Conservation (phyloP, 345 rosid genomes). For the Cardamine chenopodiifolia region DNA sequence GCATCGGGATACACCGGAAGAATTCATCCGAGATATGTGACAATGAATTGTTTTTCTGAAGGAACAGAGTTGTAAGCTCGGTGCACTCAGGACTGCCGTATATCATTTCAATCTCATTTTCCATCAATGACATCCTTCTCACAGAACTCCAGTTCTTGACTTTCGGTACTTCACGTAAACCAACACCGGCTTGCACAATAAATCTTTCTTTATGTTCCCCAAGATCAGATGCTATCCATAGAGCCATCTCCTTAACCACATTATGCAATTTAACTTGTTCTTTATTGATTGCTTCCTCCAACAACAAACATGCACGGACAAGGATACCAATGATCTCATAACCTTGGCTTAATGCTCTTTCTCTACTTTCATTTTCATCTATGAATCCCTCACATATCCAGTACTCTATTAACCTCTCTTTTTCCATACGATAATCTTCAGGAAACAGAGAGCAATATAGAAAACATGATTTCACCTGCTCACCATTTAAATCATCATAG, state of each 20-base stretch:
- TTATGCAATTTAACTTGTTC: slow-evolving; percentile 46
- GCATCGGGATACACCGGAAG: slow-evolving; percentile 30
- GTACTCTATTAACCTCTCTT: slow-evolving; percentile 31
- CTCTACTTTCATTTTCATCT: neutral
- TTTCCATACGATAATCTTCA: slow-evolving; percentile 22
- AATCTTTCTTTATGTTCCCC: slow-evolving; percentile 13
- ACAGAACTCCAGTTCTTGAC: slow-evolving; percentile 22
- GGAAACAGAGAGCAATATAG: slow-evolving; percentile 50
- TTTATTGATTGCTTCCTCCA: slow-evolving; percentile 26
- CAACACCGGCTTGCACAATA: slow-evolving; percentile 3
- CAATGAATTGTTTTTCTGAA: slow-evolving; percentile 28
- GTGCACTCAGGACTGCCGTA: slow-evolving; percentile 16
- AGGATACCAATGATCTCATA: slow-evolving; percentile 40
- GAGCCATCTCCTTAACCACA: slow-evolving; percentile 49
- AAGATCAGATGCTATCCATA: slow-evolving; percentile 40
- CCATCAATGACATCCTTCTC: slow-evolving; percentile 43
- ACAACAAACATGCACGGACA: slow-evolving; percentile 39
- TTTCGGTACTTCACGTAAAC: slow-evolving; percentile 12
- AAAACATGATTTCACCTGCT: slow-evolving; percentile 40
- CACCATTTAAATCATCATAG: slow-evolving; percentile 20
- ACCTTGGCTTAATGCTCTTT: slow-evolving; percentile 35
- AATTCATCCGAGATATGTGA: slow-evolving; percentile 10
- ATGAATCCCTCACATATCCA: slow-evolving; percentile 43
- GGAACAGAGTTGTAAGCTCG: slow-evolving; percentile 41
- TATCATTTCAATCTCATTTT: slow-evolving; percentile 26